Base-by-base conservation (phyloP, 108 stramenopile species). In the Pseudonitzschia multiseries region DNA sequence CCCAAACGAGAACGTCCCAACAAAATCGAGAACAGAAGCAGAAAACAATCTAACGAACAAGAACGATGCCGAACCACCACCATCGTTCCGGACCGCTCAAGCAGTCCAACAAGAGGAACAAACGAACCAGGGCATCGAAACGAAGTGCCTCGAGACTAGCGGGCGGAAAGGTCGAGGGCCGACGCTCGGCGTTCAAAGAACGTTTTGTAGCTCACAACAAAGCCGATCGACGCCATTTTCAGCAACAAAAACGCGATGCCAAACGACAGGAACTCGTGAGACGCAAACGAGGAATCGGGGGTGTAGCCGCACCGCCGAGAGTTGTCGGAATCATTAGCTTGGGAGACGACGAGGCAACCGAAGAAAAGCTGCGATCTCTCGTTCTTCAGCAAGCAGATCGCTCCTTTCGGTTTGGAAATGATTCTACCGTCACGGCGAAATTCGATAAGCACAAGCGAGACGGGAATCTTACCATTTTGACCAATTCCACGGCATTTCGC, bases 281-380 rank as follows among this genome's bases (percentile, higher is more conserved):
- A 43, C 68, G 75, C 28, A 81, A 80, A 42, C 80, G 92, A 22
- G 86, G 87, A 10, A 21, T 84, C 43, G 66, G 66, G 1, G 66
- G 66, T 27, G 66, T n/a, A 29, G 66, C 44, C 8, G 66, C 81
- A 12, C 81, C 84, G 48, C 95, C 97, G 4, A 77, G 92, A 57
- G 69, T 97, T n/a, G 92, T 96, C 33, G 95, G 93, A 18, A 94
- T 96, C 61, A 80, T 97, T 32, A 88, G 87, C 21, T 71, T 97
- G 48, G 89, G 85, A 10, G 83, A 86, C 9, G 32, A 41, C 2
- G 89, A 85, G 40, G 66, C 69, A 40, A 43, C 81, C 27, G 95
- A 96, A 71, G 91, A 95, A 71, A 69, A 66, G 36, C 75, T 94
- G 28, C 64, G 69, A 0, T 64, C 71, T 41, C 40, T 86, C 65